Percentiles rank a stretch among this genome's conserved stretches.
Evolutionary conservation across 1,284 basidiomycete genomes (phyloP).

Genomic region (Naganishia albida): DNA sequence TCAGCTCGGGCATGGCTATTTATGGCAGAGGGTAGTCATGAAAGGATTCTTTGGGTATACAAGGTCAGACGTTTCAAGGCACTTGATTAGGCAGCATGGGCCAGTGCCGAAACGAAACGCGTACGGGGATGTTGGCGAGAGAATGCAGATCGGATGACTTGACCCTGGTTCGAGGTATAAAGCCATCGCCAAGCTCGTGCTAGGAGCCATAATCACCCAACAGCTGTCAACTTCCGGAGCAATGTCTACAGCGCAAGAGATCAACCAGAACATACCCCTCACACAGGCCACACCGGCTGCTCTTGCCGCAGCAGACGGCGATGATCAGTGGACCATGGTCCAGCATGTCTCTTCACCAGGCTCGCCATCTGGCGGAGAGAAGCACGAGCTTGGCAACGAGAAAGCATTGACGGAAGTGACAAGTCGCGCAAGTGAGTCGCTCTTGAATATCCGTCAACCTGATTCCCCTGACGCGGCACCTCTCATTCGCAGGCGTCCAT

Average conservation of each 20-base stretch:
- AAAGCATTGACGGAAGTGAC: conserved; percentile 8
- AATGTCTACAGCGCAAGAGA: background rate
- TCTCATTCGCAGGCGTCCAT: background rate
- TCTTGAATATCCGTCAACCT: background rate
- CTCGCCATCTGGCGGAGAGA: background rate
- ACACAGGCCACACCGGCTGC: conserved; percentile 4
- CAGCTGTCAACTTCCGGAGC: background rate
- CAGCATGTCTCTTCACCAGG: background rate
- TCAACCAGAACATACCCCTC: conserved; percentile 8
- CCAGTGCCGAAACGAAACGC: too few relatives aligned
- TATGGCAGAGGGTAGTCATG: too few relatives aligned
- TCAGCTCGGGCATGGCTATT: too few relatives aligned
- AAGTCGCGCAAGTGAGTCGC: conserved; percentile 2
- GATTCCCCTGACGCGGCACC: too few relatives aligned
- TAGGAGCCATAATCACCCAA: too few relatives aligned
- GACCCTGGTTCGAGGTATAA: too few relatives aligned
- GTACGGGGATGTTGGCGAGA: too few relatives aligned
- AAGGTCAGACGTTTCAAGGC: too few relatives aligned
- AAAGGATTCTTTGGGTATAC: too few relatives aligned
- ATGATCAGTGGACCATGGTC: background rate
- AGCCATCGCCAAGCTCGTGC: too few relatives aligned
- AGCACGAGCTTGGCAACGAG: background rate
- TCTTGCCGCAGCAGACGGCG: background rate
- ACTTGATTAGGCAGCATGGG: too few relatives aligned
- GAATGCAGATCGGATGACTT: too few relatives aligned